Base-by-base conservation (phyloP, 768 basidiomycete genomes). In the Tephrocybe sp. region DNA sequence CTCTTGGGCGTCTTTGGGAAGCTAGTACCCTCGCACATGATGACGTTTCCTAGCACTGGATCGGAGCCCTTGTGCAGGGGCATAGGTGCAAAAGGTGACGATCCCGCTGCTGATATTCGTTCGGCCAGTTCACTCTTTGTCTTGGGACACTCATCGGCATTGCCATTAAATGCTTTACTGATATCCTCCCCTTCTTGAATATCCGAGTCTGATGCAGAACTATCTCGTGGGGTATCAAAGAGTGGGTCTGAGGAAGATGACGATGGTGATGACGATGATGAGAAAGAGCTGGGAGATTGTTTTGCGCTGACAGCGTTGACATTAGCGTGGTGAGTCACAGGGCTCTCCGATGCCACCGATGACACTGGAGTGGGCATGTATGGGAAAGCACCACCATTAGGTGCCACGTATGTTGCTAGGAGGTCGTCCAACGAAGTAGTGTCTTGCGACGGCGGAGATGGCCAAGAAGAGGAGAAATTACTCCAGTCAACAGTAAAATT, bases 1-100 rank as follows among this genome's bases (percentile, higher is more conserved):
- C 76, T 88, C 69, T 84, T 78, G 54, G 76, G 66, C 13, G 85
- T 87, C 67, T 71, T 78, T 5, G 88, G 87, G 61, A 91, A 83
- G 5, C 70, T 77, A n/a, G 83, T 76, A 8, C 82, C 84, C 48
- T 79, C 72, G 64, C 89, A 90, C 26, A 75, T 71, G n/a, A 88
- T 71, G 56, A 84, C 73, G n/a, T 77, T 66, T 0, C 78, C 79
- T 22, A 76, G 61, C 3, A 69, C 60, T 8, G 64, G 56, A 34
- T 80, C 76, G 11, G 70, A 64, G 53, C 71, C 70, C 67, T 77
- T 83, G 37, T 68, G 69, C 49, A 75, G 54, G 9, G 66, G 61
- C 19, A 67, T 47, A 1, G 73, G 65, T 4, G 73, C 73, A 56
- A 89, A 89, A 7, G 81, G 74, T 37, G 86, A 89, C 28, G 71